Evolutionary conservation across 2,329 filamentous ascomycete species (phyloP), one percentile per base, ranked within the genome.

Genomic region (Penicillium hesseltinei): DNA sequence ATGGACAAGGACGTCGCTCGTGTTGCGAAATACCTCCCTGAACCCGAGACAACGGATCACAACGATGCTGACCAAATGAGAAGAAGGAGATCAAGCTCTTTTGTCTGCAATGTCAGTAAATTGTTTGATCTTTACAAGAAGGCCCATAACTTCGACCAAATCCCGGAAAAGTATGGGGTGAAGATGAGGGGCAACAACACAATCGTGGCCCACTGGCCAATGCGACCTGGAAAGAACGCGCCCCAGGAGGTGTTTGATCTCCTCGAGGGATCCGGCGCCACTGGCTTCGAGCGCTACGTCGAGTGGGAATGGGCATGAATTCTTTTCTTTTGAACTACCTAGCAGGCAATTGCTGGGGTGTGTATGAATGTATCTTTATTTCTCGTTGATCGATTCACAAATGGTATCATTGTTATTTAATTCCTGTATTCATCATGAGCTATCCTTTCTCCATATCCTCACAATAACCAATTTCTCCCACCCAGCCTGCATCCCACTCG

Each of bases 401-500:
- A 36, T 49, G 36, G 51, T 54, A 54, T 49, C 42, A 43, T 44
- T 39, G n/a, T 33, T 44, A 11, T 52, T 35, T 10, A 19, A 36
- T 23, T 15, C 17, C n/a, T 42, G 6, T 11, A 25, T 19, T 39
- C 25, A 11, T 19, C 33, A 53, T 15, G 27, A 38, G 15, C 4
- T 11, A 39, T 60, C 53, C 15, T 66, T 65, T 68, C 85, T 84
- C 89, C 91, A 96, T 71, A 96, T 89, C 71, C 92, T 85, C 66
- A 97, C 79, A 67, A 99, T 89, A 70, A 92, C 88, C 74, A 99
- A 79, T 77, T 89, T 95, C 79, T 99, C 94, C 92, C 93, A 96
- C 0, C 94, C 94, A 31, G 89, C 93, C 73, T 89, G 86, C 79
- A 88, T 91, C 48, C 93, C 93, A 74, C 91, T 97, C 53, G 82